Evolutionary conservation across 2,329 filamentous ascomycete species (phyloP).

Genomic region (Exutisphaerella laricina): DNA sequence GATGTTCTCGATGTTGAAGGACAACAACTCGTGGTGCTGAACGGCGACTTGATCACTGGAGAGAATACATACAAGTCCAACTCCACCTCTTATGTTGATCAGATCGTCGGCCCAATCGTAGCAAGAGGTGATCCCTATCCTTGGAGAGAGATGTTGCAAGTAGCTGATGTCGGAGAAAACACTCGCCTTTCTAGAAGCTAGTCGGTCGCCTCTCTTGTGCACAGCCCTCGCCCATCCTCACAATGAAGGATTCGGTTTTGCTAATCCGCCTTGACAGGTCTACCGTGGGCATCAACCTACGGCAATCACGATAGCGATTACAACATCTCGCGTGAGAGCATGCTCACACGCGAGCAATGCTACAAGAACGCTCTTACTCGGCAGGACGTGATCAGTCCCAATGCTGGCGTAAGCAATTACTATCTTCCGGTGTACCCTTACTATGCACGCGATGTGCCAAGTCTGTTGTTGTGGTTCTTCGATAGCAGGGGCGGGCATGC

Average conservation of each 20-base stretch:
- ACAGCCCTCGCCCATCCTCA: too few relatives aligned
- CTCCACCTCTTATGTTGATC: conserved; percentile 53
- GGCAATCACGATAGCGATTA: conserved; percentile 64
- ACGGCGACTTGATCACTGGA: conserved; percentile 64
- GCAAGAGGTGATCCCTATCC: too few relatives aligned
- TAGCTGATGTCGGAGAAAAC: too few relatives aligned
- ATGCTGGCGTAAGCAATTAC: conserved; percentile 50
- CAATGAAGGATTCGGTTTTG: neutral
- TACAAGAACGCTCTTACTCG: conserved; percentile 38
- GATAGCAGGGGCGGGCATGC: conserved; percentile 56
- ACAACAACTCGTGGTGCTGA: conserved; percentile 60
- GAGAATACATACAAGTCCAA: conserved; percentile 56
- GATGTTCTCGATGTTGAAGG: conserved; percentile 53
- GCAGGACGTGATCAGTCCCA: conserved; percentile 37
- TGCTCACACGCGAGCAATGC: conserved; percentile 39
- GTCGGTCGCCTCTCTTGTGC: too few relatives aligned
- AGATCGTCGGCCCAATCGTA: conserved; percentile 55
- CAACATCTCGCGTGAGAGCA: conserved; percentile 49
- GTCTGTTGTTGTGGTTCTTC: conserved; percentile 64
- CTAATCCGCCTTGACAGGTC: neutral
- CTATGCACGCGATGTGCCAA: conserved; percentile 39
- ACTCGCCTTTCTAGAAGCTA: too few relatives aligned
- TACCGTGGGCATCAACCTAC: conserved; percentile 38
- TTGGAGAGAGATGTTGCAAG: too few relatives aligned
- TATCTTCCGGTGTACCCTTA: conserved; percentile 47